phyloP scores from a whole-genome alignment of 257 asterid genomes.

The Asclepias syriaca region DNA sequence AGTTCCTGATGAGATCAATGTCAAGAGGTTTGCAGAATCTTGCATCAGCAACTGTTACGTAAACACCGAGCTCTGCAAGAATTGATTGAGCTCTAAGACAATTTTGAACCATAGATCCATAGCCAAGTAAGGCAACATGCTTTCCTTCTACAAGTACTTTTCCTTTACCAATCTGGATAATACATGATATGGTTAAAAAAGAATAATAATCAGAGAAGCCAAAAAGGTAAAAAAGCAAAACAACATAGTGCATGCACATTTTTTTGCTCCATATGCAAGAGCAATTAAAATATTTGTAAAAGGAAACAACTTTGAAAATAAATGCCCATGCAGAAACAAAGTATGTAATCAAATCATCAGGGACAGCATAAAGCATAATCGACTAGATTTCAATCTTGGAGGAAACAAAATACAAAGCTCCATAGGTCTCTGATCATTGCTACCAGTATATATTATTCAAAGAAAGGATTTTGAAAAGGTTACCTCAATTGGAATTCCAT shows the following conservation, averaged over 20 bases:
- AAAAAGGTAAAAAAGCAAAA: too few species aligned
- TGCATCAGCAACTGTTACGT: constrained; percentile 88
- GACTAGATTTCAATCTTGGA: not conserved
- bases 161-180: constrained; percentile 70
- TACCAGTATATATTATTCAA: not conserved
- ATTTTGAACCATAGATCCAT: constrained; percentile 82
- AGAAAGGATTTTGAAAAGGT: not conserved
- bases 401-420: not conserved
- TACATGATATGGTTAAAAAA: constrained; percentile 5
- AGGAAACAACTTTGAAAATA: not conserved
- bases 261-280: not conserved
- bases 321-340: not conserved
- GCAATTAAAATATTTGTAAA: not conserved
- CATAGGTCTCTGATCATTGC: not conserved
- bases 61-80: constrained; percentile 59
- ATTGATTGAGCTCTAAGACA: constrained; percentile 75
- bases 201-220: not conserved
- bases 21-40: constrained; percentile 95
- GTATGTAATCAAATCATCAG: not conserved
- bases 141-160: constrained; percentile 60
- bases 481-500: constrained; percentile 67
- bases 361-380: not conserved
- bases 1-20: constrained; percentile 44
- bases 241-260: not conserved
- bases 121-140: constrained; percentile 73